A percentile compares a stretch with the other conserved stretches of the same genome.
Conservation (phyloP, 2,329 filamentous ascomycete genomes). For the Mycogone perniciosa region DNA sequence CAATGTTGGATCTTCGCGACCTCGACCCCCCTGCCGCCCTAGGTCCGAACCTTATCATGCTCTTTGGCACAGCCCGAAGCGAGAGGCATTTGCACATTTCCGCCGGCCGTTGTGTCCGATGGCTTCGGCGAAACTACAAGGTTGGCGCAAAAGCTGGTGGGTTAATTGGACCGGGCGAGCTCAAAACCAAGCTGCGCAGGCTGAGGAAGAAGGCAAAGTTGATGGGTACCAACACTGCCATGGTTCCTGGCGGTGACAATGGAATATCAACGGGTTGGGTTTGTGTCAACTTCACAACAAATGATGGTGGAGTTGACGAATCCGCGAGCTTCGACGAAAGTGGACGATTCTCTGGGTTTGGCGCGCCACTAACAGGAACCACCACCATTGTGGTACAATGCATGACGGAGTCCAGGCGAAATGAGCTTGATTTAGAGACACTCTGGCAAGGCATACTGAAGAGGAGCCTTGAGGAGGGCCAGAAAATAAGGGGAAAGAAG, state of each 20-base stretch:
- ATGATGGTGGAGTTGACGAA: conserved; percentile 50
- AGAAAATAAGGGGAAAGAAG: conserved; percentile 25
- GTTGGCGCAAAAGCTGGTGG: conserved; percentile 78
- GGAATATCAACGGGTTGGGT: conserved; percentile 93
- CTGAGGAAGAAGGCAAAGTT: conserved; percentile 77
- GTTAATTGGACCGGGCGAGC: conserved; percentile 79
- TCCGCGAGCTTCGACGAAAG: conserved; percentile 38
- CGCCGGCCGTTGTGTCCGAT: conserved; percentile 82
- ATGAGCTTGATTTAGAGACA: conserved; percentile 47
- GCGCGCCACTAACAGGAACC: conserved; percentile 42
- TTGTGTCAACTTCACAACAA: conserved; percentile 78
- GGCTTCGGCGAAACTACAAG: conserved; percentile 67
- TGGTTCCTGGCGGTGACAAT: conserved; percentile 63
- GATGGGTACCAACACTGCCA: conserved; percentile 64
- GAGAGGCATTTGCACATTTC: conserved; percentile 91
- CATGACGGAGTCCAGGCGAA: conserved; percentile 47
- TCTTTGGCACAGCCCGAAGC: conserved; percentile 84
- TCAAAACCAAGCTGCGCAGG: conserved; percentile 78
- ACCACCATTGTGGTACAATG: conserved; percentile 54
- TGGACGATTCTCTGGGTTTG: conserved; percentile 71
- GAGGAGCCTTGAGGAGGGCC: conserved; percentile 26
- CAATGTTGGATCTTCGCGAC: conserved; percentile 72
- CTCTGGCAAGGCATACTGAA: conserved; percentile 43
- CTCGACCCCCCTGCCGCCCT: conserved; percentile 83
- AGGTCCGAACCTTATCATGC: conserved; percentile 84